Conservation (phyloP, 2,329 filamentous ascomycete genomes). For the Fusarium temperatum region DNA sequence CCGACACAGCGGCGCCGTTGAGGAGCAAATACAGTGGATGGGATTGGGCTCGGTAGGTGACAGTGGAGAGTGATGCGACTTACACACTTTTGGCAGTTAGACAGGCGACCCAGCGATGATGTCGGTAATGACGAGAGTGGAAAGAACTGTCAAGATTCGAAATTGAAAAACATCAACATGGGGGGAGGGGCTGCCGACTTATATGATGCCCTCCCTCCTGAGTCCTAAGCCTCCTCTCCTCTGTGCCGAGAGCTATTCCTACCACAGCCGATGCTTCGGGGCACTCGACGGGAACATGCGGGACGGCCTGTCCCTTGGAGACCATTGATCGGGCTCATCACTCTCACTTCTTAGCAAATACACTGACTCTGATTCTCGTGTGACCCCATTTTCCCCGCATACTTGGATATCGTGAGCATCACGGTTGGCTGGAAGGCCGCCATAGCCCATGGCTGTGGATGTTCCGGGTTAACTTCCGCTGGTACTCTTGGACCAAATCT, state of each 20-base stretch:
- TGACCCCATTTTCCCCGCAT: slow-evolving; percentile 43
- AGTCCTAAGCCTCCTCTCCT: slow-evolving; percentile 29
- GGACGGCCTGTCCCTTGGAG: slow-evolving; percentile 35
- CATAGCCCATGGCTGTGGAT: slow-evolving; percentile 27
- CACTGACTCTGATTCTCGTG: slow-evolving; percentile 40
- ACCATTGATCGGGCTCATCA: slow-evolving; percentile 33
- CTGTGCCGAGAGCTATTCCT: slow-evolving; percentile 45
- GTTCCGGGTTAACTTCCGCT: slow-evolving; percentile 12
- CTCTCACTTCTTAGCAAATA: slow-evolving; percentile 26
- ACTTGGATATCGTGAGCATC: slow-evolving; percentile 34
- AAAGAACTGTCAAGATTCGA: slow-evolving; percentile 17
- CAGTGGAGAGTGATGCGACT: slow-evolving; percentile 37
- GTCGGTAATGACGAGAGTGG: slow-evolving; percentile 33
- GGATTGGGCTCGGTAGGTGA: slow-evolving; percentile 34
- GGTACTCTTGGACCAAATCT: slow-evolving; percentile 9
- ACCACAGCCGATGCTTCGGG: slow-evolving; percentile 42
- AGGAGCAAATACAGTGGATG: slow-evolving; percentile 27
- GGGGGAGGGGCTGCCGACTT: slow-evolving; percentile 33
- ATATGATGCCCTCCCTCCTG: slow-evolving; percentile 27
- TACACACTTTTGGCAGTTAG: slow-evolving; percentile 33
- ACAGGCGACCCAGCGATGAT: slow-evolving; percentile 36
- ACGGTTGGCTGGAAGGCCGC: slow-evolving; percentile 36
- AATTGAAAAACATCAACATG: slow-evolving; percentile 13
- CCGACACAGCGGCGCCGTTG: slow-evolving; percentile 25
- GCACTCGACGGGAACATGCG: slow-evolving; percentile 46